phyloP scores from a whole-genome alignment of 257 asterid species.

The Solanum neorickii region DNA sequence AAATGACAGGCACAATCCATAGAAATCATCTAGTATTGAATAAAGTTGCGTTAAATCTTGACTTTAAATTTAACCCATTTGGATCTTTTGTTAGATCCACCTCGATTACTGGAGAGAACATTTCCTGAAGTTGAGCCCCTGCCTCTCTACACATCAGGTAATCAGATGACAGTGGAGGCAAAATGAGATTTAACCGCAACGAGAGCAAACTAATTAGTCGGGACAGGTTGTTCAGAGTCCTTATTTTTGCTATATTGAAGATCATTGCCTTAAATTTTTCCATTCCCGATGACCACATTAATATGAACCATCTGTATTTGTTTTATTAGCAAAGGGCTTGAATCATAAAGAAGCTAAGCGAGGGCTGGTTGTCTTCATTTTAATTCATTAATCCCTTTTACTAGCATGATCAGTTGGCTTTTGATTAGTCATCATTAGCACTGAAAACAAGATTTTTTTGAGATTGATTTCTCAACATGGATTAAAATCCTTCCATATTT shows the following conservation, averaged over 20 bases:
- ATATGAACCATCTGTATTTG: too few species aligned
- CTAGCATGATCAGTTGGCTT: too few species aligned
- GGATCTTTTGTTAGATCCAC: neutral
- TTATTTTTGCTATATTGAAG: neutral
- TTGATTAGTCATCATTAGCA: too few species aligned
- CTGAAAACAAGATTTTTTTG: too few species aligned
- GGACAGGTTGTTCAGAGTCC: neutral
- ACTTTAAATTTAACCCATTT: neutral
- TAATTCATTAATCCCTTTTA: too few species aligned
- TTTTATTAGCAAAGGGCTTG: too few species aligned
- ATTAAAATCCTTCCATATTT: too few species aligned
- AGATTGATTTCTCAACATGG: too few species aligned
- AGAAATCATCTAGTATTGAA: neutral
- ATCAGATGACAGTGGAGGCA: neutral
- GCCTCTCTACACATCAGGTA: neutral
- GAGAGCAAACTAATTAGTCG: neutral
- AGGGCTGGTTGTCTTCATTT: too few species aligned
- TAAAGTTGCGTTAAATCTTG: neutral
- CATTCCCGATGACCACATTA: too few species aligned
- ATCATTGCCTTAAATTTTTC: neutral
- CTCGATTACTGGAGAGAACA: neutral
- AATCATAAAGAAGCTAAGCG: too few species aligned
- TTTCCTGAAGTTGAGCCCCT: neutral
- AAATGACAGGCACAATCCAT: neutral
- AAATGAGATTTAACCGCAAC: neutral